Conservation (phyloP, 768 basidiomycete species). For the Hericium alpestre region DNA sequence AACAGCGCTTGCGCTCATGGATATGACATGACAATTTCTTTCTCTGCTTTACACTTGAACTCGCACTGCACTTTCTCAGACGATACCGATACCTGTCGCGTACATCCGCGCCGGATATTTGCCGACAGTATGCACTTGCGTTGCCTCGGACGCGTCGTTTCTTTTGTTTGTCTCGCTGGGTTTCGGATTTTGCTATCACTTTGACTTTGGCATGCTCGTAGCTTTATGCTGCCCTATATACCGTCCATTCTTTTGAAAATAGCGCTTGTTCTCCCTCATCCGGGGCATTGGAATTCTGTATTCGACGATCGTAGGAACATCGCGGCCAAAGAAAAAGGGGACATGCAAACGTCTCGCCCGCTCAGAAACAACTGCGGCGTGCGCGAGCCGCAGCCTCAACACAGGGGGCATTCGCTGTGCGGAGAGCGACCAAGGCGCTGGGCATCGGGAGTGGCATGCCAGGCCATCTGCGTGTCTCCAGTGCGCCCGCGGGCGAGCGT, state of each 20-base stretch:
- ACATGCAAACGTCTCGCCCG: constrained; percentile 4
- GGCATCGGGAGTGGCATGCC: constrained; percentile 5
- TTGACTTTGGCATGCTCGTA: not conserved
- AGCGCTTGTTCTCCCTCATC: no score
- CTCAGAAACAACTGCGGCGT: constrained; percentile 7
- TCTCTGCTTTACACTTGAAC: not conserved
- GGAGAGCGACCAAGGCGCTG: constrained; percentile 11
- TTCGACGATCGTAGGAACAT: not conserved
- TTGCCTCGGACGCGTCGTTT: not conserved
- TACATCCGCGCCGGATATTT: not conserved
- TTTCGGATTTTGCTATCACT: not conserved
- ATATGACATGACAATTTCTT: no score
- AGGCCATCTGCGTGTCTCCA: constrained; percentile 13
- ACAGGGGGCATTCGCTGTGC: constrained; percentile 5
- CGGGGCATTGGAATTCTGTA: no score
- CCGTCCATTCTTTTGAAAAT: constrained; percentile 7
- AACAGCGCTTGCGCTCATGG: no score
- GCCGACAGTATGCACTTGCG: not conserved
- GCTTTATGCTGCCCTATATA: constrained; percentile 5
- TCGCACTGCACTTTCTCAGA: not conserved
- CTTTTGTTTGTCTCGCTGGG: not conserved
- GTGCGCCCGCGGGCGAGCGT: not conserved
- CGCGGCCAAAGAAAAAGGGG: not conserved
- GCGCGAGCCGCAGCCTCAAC: constrained; percentile 8
- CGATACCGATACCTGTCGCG: not conserved